Base-by-base conservation (phyloP, 257 asterid species). In the Phtheirospermum japonicum region DNA sequence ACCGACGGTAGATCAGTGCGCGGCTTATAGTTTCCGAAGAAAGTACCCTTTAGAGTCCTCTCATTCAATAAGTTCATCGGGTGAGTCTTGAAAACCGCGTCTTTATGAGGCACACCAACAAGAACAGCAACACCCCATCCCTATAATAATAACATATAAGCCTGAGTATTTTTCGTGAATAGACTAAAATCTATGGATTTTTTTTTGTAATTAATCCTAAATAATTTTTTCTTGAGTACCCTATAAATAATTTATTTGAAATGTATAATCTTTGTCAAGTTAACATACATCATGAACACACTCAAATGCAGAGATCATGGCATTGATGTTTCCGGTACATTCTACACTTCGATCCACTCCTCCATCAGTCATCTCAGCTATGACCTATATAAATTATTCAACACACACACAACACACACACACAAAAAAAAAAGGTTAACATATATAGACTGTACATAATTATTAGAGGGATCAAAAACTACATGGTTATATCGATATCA, bases 111-210 rank as follows among this genome's bases (percentile, higher is more conserved):
- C 33, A 87, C 88, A 0, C 93, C 95, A 0, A 82, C 94, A 4
- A 87, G 86, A 30, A 87, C 93, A 33, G 93, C 95, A 51, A 88
- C 96, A 1, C 95, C 95, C 96, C 92, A 85, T 40, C 90, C 92
- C 89, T 77, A 51, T 42, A 2, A 57, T 7, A 2, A 40, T 19
- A 13, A 11, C 20, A n/a, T 4, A n/a, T n/a, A n/a, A n/a, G n/a
- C n/a, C n/a, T n/a, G n/a, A n/a, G n/a, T n/a, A n/a, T n/a, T n/a
- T n/a, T n/a, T n/a, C n/a, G n/a, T n/a, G n/a, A n/a, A n/a, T n/a
- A n/a, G n/a, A n/a, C n/a, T n/a, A n/a, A n/a, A n/a, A n/a, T n/a
- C n/a, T n/a, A n/a, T n/a, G n/a, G n/a, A n/a, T n/a, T n/a, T n/a
- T n/a, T n/a, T 10, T 40, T 40, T 10, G 8, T 40, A 10, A 40